These are phyloP conservation scores for Misopates orontium DNA, from an alignment of 257 asterid species.

Conservation along the genomic window DNA sequence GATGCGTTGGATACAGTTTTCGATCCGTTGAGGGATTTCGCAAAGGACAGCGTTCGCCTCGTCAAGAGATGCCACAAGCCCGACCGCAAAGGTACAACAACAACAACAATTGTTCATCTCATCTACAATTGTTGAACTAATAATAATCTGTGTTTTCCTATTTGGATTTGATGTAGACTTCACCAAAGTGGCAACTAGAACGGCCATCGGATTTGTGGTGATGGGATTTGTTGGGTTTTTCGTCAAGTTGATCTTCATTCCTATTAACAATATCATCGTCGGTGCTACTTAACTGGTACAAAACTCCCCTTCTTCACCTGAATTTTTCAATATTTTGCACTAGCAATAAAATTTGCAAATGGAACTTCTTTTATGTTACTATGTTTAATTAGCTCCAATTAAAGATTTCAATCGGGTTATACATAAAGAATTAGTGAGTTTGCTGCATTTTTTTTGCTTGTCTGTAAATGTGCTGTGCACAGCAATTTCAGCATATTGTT, in stretches of 20 bases:
- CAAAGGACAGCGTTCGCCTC: slow-evolving; percentile 47
- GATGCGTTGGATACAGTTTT: slow-evolving; percentile 45
- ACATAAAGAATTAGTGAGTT: too few species aligned
- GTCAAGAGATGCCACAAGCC: slow-evolving; percentile 52
- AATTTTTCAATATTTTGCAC: too few species aligned
- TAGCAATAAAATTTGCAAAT: too few species aligned
- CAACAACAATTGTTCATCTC: neutral
- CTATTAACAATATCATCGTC: slow-evolving; percentile 47
- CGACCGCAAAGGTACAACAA: slow-evolving; percentile 44
- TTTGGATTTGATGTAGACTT: slow-evolving; percentile 25
- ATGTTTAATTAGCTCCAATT: too few species aligned
- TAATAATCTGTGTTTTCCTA: neutral
- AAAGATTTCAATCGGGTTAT: too few species aligned
- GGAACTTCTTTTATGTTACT: too few species aligned
- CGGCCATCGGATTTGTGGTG: slow-evolving; percentile 50
- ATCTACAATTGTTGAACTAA: too few species aligned
- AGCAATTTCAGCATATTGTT: too few species aligned
- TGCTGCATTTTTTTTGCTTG: too few species aligned
- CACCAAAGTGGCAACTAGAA: slow-evolving; percentile 46
- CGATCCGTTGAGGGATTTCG: slow-evolving; percentile 45
- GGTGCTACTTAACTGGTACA: slow-evolving; percentile 37
- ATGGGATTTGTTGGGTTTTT: slow-evolving; percentile 53
- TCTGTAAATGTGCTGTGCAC: too few species aligned
- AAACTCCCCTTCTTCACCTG: too few species aligned
- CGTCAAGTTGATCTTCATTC: slow-evolving; percentile 46